A percentile compares a stretch with the other conserved stretches of the same genome.
Evolutionary conservation across 129 eudicot genomes (phyloP).

Genomic region (Oenanthe sinensis): DNA sequence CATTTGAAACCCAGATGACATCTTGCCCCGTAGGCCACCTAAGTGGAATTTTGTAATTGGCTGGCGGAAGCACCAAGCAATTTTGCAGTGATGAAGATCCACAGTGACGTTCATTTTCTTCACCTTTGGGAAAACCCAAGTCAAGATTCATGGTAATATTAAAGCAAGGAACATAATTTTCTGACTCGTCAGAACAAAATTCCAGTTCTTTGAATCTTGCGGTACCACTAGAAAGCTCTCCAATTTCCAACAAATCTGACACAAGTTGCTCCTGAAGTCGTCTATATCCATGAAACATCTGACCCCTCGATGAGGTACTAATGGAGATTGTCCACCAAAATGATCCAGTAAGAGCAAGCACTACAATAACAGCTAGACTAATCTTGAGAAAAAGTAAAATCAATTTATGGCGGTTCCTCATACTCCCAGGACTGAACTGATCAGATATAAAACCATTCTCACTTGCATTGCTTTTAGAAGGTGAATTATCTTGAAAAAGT

Average conservation of each 20-base stretch:
- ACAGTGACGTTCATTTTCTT: conserved; percentile 80
- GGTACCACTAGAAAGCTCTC: conserved; percentile 66
- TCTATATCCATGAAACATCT: conserved; percentile 67
- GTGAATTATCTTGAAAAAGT: conserved; percentile 36
- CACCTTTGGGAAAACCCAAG: conserved; percentile 59
- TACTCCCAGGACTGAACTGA: conserved; percentile 34
- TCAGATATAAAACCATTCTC: conserved; percentile 68
- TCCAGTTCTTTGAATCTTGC: conserved; percentile 56
- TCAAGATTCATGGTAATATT: conserved; percentile 64
- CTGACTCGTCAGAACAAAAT: conserved; percentile 59
- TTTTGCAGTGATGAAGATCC: conserved; percentile 39
- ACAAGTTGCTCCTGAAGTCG: conserved; percentile 91
- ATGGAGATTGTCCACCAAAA: conserved; percentile 84
- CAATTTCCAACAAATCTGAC: conserved; percentile 72
- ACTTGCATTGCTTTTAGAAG: conserved; percentile 36
- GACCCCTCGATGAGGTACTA: conserved; percentile 52
- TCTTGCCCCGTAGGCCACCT: conserved; percentile 98
- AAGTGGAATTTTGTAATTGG: conserved; percentile 73
- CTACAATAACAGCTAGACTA: conserved; percentile 56
- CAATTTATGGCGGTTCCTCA: conserved; percentile 54
- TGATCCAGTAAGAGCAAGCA: conserved; percentile 76
- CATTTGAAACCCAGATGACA: conserved; percentile 96
- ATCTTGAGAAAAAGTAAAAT: conserved; percentile 49
- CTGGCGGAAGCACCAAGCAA: conserved; percentile 77
- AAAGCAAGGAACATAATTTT: conserved; percentile 79